phyloP scores from a whole-genome alignment of 140 eudicot species.

The Anethum foeniculum region DNA sequence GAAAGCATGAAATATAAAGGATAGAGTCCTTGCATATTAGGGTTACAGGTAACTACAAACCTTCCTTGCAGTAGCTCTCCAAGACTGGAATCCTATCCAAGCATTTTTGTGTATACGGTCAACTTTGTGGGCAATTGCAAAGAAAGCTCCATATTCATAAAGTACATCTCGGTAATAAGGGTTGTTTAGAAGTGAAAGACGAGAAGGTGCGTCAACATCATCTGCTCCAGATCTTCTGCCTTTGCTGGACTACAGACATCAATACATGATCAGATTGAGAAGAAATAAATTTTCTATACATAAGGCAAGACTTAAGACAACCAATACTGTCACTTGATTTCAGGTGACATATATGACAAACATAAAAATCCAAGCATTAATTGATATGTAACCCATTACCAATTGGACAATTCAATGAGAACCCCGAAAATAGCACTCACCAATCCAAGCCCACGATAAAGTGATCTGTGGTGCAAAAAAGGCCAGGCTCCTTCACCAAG shows the following conservation, averaged over 20 bases:
- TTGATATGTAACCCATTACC: neutral
- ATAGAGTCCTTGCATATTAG: neutral
- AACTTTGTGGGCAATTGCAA: conserved; percentile 76
- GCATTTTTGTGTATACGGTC: conserved; percentile 89
- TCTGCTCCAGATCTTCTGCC: conserved; percentile 76
- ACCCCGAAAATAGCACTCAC: conserved; percentile 33
- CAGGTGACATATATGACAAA: neutral
- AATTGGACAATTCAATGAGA: neutral
- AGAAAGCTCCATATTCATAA: conserved; percentile 85
- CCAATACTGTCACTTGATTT: neutral
- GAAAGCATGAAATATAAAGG: neutral
- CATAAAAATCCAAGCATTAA: neutral
- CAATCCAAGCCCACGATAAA: conserved; percentile 86
- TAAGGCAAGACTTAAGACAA: neutral
- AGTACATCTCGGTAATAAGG: conserved; percentile 75
- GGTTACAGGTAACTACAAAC: conserved; percentile 19
- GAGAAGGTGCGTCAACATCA: conserved; percentile 91
- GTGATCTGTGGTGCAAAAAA: conserved; percentile 61
- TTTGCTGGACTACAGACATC: conserved; percentile 55
- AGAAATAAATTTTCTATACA: neutral
- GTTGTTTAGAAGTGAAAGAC: conserved; percentile 69
- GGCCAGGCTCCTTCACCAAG: conserved; percentile 98
- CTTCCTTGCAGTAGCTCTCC: conserved; percentile 86
- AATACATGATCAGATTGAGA: neutral
- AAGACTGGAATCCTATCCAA: conserved; percentile 94